Conservation (phyloP, 2,329 filamentous ascomycete genomes). For the Zymoseptoria brevis region DNA sequence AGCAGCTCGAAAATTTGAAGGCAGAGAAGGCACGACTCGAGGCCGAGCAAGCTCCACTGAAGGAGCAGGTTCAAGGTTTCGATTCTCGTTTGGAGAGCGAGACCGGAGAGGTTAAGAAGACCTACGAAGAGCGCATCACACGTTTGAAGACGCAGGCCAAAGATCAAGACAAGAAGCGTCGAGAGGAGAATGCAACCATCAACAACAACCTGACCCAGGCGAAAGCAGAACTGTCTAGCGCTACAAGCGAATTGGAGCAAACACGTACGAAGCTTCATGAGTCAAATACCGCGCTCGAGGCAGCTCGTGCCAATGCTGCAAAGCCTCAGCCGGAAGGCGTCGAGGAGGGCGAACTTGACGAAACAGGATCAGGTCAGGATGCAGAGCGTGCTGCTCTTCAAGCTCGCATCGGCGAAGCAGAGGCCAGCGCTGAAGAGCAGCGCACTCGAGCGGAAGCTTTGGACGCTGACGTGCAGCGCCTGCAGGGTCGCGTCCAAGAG, state of each 20-base stretch:
- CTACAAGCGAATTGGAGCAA: constrained; percentile 11
- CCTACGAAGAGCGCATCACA: constrained; percentile 11
- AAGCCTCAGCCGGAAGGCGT: constrained; percentile 19
- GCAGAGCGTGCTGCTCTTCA: constrained; percentile 32
- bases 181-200: constrained; percentile 53
- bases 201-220: constrained; percentile 19
- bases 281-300: constrained; percentile 57
- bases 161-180: constrained; percentile 55
- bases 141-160: constrained; percentile 38
- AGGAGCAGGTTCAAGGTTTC: constrained; percentile 42
- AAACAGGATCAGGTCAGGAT: constrained; percentile 20
- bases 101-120: constrained; percentile 22
- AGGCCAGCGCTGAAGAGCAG: constrained; percentile 34
- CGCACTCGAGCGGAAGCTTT: constrained; percentile 30
- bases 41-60: constrained; percentile 42
- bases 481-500: constrained; percentile 56
- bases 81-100: constrained; percentile 35
- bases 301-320: constrained; percentile 42
- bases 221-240: constrained; percentile 10
- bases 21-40: constrained; percentile 49
- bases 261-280: constrained; percentile 49
- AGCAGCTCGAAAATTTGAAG: constrained; percentile 53
- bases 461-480: constrained; percentile 37
- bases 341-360: constrained; percentile 43
- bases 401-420: constrained; percentile 32